These are phyloP conservation scores for Nymphaea thermarum DNA, from an alignment of 164 flowering plant genomes.

Conservation along the genomic window DNA sequence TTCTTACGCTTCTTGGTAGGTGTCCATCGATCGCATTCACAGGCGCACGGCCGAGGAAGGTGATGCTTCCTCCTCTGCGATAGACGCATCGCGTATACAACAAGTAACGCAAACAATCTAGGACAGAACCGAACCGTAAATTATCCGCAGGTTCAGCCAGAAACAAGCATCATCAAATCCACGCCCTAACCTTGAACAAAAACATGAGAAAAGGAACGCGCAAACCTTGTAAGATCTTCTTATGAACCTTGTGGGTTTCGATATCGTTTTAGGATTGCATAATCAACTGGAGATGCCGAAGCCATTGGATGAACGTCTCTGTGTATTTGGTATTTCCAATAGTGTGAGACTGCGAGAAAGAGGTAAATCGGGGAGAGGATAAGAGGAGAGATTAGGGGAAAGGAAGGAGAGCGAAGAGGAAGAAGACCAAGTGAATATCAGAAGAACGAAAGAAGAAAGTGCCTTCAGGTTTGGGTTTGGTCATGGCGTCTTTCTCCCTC, in stretches of 20 bases:
- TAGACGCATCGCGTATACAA: constrained; percentile 16
- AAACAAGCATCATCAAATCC: background rate
- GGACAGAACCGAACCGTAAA: background rate
- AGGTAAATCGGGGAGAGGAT: background rate
- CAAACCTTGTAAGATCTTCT: background rate
- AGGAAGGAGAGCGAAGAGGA: background rate
- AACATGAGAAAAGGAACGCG: background rate
- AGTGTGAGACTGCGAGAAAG: background rate
- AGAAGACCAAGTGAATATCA: background rate
- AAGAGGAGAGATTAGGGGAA: background rate
- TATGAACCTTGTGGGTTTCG: background rate
- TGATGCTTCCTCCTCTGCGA: constrained; percentile 3
- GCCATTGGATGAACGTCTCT: background rate
- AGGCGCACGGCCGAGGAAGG: constrained; percentile 1
- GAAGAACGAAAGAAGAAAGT: background rate
- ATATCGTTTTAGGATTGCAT: background rate
- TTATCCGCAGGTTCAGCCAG: background rate
- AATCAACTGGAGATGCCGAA: background rate
- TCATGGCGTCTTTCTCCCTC: background rate
- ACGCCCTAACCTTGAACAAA: background rate
- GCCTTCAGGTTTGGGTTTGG: background rate
- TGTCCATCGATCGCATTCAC: constrained; percentile 7
- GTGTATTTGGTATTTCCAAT: background rate
- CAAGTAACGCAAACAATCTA: constrained; percentile 14
- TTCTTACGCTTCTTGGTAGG: constrained; percentile 61